These are phyloP conservation scores for Urostyla sp. DNA, from an alignment of 73 alveolate species.

Conservation along the genomic window DNA sequence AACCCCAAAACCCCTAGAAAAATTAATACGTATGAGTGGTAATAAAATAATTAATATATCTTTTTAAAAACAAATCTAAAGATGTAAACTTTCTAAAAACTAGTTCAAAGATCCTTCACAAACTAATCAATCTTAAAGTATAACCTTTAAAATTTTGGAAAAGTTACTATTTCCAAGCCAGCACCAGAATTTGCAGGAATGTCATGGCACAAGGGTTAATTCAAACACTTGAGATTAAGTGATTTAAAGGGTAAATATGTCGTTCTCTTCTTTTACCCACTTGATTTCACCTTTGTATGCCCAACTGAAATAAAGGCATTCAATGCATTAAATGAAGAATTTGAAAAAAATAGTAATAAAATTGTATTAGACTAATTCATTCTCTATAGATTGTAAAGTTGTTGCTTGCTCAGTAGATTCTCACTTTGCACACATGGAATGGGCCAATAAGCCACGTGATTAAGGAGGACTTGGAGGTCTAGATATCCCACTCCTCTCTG, in stretches of 20 bases:
- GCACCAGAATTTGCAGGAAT: conserved; percentile 93
- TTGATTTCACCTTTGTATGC: conserved; percentile 99
- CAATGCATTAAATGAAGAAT: conserved; percentile 88
- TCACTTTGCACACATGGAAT: conserved; percentile 92
- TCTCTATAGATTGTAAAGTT: conserved; percentile 80
- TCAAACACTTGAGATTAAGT: conserved; percentile 83
- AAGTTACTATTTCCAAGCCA: conserved; percentile 73
- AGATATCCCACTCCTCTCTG: conserved; percentile 97
- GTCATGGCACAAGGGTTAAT: conserved; percentile 81
- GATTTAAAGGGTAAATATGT: conserved; percentile 97
- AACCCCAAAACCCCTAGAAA: too few relatives aligned
- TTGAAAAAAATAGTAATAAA: conserved; percentile 83
- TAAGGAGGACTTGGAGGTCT: conserved; percentile 98
- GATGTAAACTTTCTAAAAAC: background rate
- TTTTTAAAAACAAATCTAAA: background rate
- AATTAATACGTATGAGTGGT: too few relatives aligned
- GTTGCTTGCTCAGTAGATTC: conserved; percentile 97
- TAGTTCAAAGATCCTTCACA: background rate
- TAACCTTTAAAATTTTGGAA: background rate
- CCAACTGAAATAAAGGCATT: conserved; percentile 98
- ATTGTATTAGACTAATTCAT: background rate
- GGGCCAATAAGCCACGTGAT: conserved; percentile 91
- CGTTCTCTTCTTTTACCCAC: conserved; percentile 99
- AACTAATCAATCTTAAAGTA: background rate
- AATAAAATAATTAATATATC: too few relatives aligned